Evolutionary conservation across 148 eudicot genomes (phyloP), one percentile per base, ranked within the genome.

Genomic region (Pouteria glomerata): DNA sequence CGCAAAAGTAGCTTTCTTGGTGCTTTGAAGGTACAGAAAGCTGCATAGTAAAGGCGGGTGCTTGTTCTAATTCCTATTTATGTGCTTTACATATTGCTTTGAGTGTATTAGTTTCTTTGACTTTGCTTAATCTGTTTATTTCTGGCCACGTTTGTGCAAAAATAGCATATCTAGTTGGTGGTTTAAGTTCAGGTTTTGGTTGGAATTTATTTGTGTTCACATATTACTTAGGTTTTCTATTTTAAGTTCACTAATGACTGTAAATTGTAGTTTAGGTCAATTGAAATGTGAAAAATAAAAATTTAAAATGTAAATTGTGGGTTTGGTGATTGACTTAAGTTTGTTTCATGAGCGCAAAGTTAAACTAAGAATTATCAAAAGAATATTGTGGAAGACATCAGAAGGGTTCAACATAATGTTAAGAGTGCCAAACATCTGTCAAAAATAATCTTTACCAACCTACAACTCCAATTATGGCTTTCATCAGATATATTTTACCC

Each of bases 11-110:
- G 77, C 81, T 62, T 70, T 74, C 52, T 71, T 57, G 66, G 68
- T 70, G 69, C 68, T 76, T 81, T 79, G 55, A 48, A 76, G 78
- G 50, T 29, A 50, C 67, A 75, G 62, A 76, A 66, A 64, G 60
- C 75, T 71, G 68, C 73, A 63, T 78, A 52, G 58, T 57, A 52
- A 76, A 82, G 81, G 83, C 71, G 57, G 52, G 72, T 72, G 15
- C 65, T 69, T 35, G 24, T 44, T 55, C 11, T 27, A n/a, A 64
- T 69, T 23, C 64, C 34, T 69, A 12, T 37, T 44, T 56, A 27
- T 53, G 16, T 53, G 47, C 47, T 73, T 80, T 42, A 30, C 18
- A 42, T 59, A 27, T 73, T 66, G 23, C 53, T 48, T 57, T 33
- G 51, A 45, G 72, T 67, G 57, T 67, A 73, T 59, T 29, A 41